Percentiles rank a stretch among this genome's conserved stretches.
Evolutionary conservation across 257 asterid species (phyloP).

Genomic region (Cinchona pubescens): DNA sequence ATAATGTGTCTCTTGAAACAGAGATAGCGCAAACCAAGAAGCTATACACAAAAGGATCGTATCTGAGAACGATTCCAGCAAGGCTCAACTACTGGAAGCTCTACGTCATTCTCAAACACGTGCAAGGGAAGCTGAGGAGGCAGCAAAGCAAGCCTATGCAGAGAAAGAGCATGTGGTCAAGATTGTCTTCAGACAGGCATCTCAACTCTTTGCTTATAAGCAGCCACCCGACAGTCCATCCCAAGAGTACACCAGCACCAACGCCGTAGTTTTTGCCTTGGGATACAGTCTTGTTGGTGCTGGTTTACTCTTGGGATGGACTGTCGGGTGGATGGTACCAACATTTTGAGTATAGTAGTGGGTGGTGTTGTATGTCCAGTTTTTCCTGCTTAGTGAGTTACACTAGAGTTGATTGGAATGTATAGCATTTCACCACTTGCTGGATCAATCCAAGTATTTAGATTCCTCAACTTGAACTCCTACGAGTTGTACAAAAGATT

Average conservation of each 20-base stretch:
- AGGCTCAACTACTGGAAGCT: conserved; percentile 67
- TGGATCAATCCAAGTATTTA: neutral
- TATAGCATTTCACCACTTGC: conserved; percentile 1
- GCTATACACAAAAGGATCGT: conserved; percentile 16
- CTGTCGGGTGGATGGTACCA: conserved; percentile 64
- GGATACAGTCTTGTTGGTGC: conserved; percentile 86
- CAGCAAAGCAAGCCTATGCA: conserved; percentile 56
- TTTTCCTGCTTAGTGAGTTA: conserved; percentile 23
- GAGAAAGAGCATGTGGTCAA: conserved; percentile 71
- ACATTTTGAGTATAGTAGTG: conserved; percentile 43
- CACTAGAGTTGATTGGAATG: conserved; percentile 13
- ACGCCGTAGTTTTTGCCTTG: conserved; percentile 58
- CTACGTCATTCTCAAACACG: conserved; percentile 90
- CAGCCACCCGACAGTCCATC: too few relatives aligned
- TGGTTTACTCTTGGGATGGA: conserved; percentile 84
- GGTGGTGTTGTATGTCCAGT: conserved; percentile 6
- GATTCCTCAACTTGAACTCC: neutral
- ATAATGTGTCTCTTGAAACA: conserved; percentile 20
- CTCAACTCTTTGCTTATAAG: conserved; percentile 80
- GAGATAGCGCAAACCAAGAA: conserved; percentile 32
- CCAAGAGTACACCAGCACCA: conserved; percentile 36
- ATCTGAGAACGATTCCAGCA: conserved; percentile 32
- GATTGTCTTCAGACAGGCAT: conserved; percentile 77
- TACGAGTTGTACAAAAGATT: conserved; percentile 5
- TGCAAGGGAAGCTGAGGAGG: conserved; percentile 89